Evolutionary conservation across 257 asterid species (phyloP).

Genomic region (Plantago elongata): DNA sequence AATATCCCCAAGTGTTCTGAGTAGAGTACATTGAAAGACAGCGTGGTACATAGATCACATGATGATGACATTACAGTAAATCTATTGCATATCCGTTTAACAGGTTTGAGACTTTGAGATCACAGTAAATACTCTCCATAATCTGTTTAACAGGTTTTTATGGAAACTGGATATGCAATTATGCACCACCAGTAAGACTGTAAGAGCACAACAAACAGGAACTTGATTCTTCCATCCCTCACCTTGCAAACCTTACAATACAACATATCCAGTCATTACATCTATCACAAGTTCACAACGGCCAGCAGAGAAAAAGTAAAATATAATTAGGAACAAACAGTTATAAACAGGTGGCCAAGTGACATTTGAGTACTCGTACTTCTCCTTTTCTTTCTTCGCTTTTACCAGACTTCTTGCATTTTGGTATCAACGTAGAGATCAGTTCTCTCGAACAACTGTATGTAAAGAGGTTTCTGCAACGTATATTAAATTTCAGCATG

Average conservation of each 20-base stretch:
- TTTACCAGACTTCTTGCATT: slow-evolving; percentile 8
- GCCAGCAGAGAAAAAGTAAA: neutral
- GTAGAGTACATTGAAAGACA: neutral
- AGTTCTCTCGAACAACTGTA: slow-evolving; percentile 19
- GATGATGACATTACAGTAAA: neutral
- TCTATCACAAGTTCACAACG: slow-evolving; percentile 19
- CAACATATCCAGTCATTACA: slow-evolving; percentile 24
- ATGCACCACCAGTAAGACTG: too few species aligned
- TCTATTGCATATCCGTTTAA: too few species aligned
- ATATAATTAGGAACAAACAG: slow-evolving; percentile 4
- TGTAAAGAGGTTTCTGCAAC: slow-evolving; percentile 10
- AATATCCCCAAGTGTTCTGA: neutral
- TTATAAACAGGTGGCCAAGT: slow-evolving; percentile 12
- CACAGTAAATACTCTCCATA: too few species aligned
- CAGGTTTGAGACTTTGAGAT: too few species aligned
- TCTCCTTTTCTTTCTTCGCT: neutral
- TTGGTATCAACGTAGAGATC: neutral
- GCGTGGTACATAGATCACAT: neutral
- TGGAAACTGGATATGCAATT: too few species aligned
- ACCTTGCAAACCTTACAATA: slow-evolving; percentile 23
- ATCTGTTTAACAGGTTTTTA: too few species aligned
- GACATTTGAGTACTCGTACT: slow-evolving; percentile 7
- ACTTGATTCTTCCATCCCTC: neutral
- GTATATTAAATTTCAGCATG: slow-evolving; percentile 19
- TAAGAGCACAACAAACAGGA: too few species aligned